phyloP scores from a whole-genome alignment of 2,329 filamentous ascomycete species.

The Cercospora sojina region DNA sequence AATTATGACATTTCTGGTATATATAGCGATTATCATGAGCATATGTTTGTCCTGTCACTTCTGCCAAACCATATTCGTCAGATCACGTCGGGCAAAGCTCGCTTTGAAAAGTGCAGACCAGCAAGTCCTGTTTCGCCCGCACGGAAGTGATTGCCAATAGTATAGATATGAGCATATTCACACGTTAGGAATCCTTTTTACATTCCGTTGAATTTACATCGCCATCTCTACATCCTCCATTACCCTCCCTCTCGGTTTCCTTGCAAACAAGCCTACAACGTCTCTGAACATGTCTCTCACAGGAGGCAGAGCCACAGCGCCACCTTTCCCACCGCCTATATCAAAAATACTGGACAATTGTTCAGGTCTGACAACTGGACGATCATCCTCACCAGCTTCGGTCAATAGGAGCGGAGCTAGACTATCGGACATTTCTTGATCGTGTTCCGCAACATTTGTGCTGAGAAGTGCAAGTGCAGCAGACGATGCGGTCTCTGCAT shows the following conservation, averaged over 20 bases:
- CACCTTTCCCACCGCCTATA: conserved; percentile 52
- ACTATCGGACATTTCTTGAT: conserved; percentile 17
- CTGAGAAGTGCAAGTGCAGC: conserved; percentile 13
- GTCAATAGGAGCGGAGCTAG: conserved; percentile 16
- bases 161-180: not conserved
- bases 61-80: not conserved
- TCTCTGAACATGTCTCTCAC: conserved; percentile 75
- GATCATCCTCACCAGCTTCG: conserved; percentile 50
- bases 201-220: conserved; percentile 1
- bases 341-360: conserved; percentile 70
- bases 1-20: not conserved
- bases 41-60: not conserved
- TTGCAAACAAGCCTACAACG: conserved; percentile 64
- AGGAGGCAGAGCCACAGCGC: conserved; percentile 64
- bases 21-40: not conserved
- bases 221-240: conserved; percentile 16
- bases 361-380: conserved; percentile 65
- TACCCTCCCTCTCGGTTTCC: conserved; percentile 47
- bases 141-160: not conserved
- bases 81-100: not conserved
- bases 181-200: too few species aligned
- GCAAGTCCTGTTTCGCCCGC: not conserved
- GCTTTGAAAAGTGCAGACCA: not conserved
- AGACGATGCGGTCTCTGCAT: conserved; percentile 11
- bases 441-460: conserved; percentile 11